phyloP scores from a whole-genome alignment of 1,139 yeast species.

The Lodderomyces oxycetoniae region DNA sequence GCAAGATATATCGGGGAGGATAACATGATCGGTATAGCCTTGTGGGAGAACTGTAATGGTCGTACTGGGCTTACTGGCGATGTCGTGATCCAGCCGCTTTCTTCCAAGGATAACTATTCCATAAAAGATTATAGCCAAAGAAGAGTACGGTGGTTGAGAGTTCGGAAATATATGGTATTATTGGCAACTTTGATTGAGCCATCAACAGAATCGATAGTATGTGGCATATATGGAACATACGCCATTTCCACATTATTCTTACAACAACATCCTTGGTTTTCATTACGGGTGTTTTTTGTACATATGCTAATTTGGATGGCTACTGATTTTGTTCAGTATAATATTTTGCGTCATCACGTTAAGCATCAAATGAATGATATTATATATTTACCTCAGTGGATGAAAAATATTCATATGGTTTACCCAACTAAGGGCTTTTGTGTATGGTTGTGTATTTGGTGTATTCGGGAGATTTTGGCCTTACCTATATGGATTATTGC shows the following conservation, averaged over 20 bases:
- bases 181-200: slow-evolving; percentile 86
- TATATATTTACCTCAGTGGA: slow-evolving; percentile 30
- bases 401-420: slow-evolving; percentile 10
- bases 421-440: slow-evolving; percentile 5
- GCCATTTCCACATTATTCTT: slow-evolving; percentile 50
- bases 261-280: slow-evolving; percentile 26
- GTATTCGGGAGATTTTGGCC: slow-evolving; percentile 66
- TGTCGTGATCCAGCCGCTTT: slow-evolving; percentile 73
- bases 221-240: slow-evolving; percentile 64
- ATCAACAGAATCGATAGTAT: slow-evolving; percentile 70
- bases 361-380: slow-evolving; percentile 15
- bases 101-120: slow-evolving; percentile 41
- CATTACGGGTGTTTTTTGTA: slow-evolving; percentile 34
- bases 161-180: slow-evolving; percentile 83
- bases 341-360: slow-evolving; percentile 35
- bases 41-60: slow-evolving; percentile 68
- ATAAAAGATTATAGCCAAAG: slow-evolving; percentile 58
- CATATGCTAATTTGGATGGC: slow-evolving; percentile 63
- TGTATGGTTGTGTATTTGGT: slow-evolving; percentile 49
- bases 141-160: slow-evolving; percentile 81
- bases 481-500: slow-evolving; percentile 82
- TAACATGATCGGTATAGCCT: slow-evolving; percentile 83
- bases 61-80: slow-evolving; percentile 79
- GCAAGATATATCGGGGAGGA: slow-evolving; percentile 87
- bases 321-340: slow-evolving; percentile 60